These are phyloP conservation scores for Protomyces pachydermus DNA, from an alignment of 1,139 yeast genomes.

Conservation along the genomic window DNA sequence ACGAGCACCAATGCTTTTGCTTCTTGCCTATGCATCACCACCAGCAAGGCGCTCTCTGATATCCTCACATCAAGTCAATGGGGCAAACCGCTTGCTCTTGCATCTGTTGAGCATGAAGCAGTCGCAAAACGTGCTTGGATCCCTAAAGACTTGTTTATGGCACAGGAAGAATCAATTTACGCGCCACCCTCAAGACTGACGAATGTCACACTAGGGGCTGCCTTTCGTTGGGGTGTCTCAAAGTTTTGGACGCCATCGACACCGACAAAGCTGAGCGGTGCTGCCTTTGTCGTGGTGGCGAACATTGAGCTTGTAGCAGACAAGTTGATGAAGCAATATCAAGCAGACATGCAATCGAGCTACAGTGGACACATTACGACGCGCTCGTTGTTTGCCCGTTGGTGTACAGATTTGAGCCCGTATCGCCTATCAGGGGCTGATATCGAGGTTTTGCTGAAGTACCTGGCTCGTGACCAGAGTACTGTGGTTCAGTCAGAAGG, in stretches of 20 bases:
- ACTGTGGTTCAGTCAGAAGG: not conserved
- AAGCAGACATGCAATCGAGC: not conserved
- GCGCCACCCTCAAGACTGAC: not conserved
- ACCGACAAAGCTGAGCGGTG: not conserved
- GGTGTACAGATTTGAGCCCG: not conserved
- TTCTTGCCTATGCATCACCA: not conserved
- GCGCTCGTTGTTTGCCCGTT: not conserved
- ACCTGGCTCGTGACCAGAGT: conserved; percentile 2
- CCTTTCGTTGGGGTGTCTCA: conserved; percentile 11
- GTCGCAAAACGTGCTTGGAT: conserved; percentile 6
- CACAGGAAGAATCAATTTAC: conserved; percentile 3
- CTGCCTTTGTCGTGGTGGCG: not conserved
- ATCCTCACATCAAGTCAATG: conserved; percentile 1
- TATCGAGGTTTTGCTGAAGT: not conserved
- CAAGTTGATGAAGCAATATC: not conserved
- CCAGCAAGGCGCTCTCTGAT: not conserved
- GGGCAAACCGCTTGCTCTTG: conserved; percentile 16
- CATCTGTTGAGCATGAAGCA: conserved; percentile 8
- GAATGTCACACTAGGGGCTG: conserved; percentile 1
- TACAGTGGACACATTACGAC: conserved; percentile 10
- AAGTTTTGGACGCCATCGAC: conserved; percentile 5
- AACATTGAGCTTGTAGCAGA: conserved; percentile 7
- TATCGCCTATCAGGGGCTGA: not conserved
- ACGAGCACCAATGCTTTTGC: not conserved
- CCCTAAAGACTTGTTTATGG: not conserved